A percentile compares a stretch with the other conserved stretches of the same genome.
phyloP scores from a whole-genome alignment of 768 basidiomycete genomes.

The Sarcomyxa edulis region DNA sequence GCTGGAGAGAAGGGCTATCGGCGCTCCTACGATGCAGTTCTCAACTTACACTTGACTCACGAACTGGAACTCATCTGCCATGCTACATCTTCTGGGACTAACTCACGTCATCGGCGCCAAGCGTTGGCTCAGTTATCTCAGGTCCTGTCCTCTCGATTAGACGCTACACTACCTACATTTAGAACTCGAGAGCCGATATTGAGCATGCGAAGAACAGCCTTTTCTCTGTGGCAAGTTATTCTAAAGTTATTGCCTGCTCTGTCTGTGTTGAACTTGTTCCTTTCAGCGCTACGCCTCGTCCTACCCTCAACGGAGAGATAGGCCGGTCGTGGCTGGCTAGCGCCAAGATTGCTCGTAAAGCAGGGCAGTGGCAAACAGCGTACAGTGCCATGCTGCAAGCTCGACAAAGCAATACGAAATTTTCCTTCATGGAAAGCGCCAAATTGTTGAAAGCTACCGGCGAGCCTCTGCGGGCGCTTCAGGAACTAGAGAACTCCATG shows the following conservation, averaged over 20 bases:
- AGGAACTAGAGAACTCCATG: slow-evolving; percentile 79
- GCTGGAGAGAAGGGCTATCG: slow-evolving; percentile 77
- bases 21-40: slow-evolving; percentile 78
- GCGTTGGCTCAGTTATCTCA: slow-evolving; percentile 39
- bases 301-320: slow-evolving; percentile 51
- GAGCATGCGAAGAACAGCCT: slow-evolving; percentile 84
- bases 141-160: slow-evolving; percentile 59
- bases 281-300: slow-evolving; percentile 23
- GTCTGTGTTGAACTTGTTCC: slow-evolving; percentile 7
- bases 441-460: slow-evolving; percentile 78
- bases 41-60: slow-evolving; percentile 81
- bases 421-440: slow-evolving; percentile 85
- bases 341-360: slow-evolving; percentile 95
- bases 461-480: slow-evolving; percentile 79
- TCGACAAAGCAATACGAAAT: slow-evolving; percentile 61
- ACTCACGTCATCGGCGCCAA: slow-evolving; percentile 22
- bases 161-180: slow-evolving; percentile 82
- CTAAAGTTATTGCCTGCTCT: slow-evolving; percentile 1
- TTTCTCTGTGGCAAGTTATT: slow-evolving; percentile 56
- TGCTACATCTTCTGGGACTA: slow-evolving; percentile 34
- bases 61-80: slow-evolving; percentile 73
- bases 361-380: slow-evolving; percentile 92
- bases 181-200: slow-evolving; percentile 83
- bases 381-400: slow-evolving; percentile 95
- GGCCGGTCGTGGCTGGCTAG: slow-evolving; percentile 87